Percentiles rank a stretch among this genome's conserved stretches.
Conservation (phyloP, 179 eudicot genomes). For the Drosera spatulata region DNA sequence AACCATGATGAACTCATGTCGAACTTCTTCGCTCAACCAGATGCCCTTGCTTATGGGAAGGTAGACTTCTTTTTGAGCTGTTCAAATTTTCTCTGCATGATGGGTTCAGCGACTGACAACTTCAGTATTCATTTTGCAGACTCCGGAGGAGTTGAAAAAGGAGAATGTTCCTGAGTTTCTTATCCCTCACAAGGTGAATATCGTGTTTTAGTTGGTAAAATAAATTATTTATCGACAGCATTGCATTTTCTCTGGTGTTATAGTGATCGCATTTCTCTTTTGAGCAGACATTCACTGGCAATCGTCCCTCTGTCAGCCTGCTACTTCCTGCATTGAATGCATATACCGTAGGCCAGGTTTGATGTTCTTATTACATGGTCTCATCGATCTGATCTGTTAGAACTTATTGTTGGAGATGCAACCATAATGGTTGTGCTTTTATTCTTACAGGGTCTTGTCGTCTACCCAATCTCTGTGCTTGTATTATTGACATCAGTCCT, state of each 20-base stretch:
- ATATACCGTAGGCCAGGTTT: constrained; percentile 86
- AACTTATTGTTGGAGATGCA: too few relatives aligned
- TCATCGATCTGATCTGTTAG: too few relatives aligned
- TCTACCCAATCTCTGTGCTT: too few relatives aligned
- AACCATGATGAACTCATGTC: constrained; percentile 99
- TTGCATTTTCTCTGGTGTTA: not conserved
- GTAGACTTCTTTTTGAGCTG: constrained; percentile 21
- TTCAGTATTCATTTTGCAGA: constrained; percentile 31
- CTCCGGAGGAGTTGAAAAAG: constrained; percentile 69
- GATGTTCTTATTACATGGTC: not conserved
- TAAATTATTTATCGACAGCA: constrained; percentile 1
- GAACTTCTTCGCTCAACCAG: constrained; percentile 98
- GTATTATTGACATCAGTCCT: too few relatives aligned
- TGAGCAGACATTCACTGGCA: constrained; percentile 88
- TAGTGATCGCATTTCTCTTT: constrained; percentile 6
- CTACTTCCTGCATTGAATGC: constrained; percentile 86
- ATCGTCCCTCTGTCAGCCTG: constrained; percentile 94
- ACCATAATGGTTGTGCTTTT: too few relatives aligned
- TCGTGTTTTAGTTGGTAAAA: constrained; percentile 1
- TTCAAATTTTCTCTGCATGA: not conserved
- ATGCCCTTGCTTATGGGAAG: constrained; percentile 99
- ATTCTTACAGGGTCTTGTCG: too few relatives aligned
- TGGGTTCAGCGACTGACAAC: constrained; percentile 3
- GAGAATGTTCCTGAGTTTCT: constrained; percentile 83
- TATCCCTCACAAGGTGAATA: constrained; percentile 78